Conservation (phyloP, 345 rosid species). For the Diplotaxis tenuifolia region DNA sequence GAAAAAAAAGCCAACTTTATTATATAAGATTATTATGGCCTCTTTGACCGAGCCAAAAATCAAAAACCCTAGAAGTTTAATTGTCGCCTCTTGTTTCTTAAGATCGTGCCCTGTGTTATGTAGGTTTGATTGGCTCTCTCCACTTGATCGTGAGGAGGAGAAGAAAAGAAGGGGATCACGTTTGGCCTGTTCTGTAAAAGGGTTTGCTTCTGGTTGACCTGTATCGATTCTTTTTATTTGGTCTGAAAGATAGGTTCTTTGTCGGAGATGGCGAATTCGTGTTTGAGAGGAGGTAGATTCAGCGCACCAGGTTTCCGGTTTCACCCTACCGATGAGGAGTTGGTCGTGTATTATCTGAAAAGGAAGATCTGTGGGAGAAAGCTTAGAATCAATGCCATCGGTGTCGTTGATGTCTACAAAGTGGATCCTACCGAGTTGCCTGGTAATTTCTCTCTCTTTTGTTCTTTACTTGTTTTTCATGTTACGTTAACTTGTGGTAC, state of each 20-base stretch:
- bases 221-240: neutral
- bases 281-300: constrained; percentile 38
- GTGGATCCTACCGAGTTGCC: constrained; percentile 89
- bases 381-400: constrained; percentile 57
- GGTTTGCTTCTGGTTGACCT: constrained; percentile 16
- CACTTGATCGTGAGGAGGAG: constrained; percentile 11
- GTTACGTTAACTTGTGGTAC: neutral
- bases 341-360: constrained; percentile 73
- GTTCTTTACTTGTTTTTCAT: neutral
- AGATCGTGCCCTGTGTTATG: neutral
- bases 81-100: neutral
- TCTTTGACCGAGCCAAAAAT: neutral
- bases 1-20: too few relatives aligned
- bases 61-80: constrained; percentile 12
- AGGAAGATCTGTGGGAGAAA: constrained; percentile 68
- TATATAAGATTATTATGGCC: neutral
- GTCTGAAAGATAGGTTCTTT: neutral
- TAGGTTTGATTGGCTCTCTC: constrained; percentile 19
- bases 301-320: constrained; percentile 96
- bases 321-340: constrained; percentile 95
- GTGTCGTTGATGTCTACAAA: constrained; percentile 87
- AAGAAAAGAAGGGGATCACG: neutral
- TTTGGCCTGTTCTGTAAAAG: neutral
- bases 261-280: constrained; percentile 20
- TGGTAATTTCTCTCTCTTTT: constrained; percentile 39